phyloP scores from a whole-genome alignment of 2,329 filamentous ascomycete genomes.

The Rutstroemia sp. region DNA sequence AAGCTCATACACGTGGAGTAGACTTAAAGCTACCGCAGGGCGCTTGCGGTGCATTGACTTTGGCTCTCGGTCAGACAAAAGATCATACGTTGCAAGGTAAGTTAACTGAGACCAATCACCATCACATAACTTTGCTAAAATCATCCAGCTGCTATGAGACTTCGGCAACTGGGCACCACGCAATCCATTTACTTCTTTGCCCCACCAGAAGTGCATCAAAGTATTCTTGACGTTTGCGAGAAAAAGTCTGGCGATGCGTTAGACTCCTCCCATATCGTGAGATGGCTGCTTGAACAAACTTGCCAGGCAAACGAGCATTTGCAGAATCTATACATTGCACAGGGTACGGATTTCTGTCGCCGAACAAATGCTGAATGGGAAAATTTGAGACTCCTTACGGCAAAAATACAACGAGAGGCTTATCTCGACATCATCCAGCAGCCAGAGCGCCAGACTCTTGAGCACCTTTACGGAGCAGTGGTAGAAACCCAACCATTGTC shows the following conservation, averaged over 20 bases:
- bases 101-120: too few relatives aligned
- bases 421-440: slow-evolving; percentile 42
- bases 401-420: slow-evolving; percentile 25
- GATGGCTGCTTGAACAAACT: slow-evolving; percentile 58
- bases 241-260: slow-evolving; percentile 20
- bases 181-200: slow-evolving; percentile 26
- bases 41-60: slow-evolving; percentile 18
- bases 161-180: slow-evolving; percentile 47
- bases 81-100: slow-evolving; percentile 43
- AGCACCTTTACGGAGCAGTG: slow-evolving; percentile 46
- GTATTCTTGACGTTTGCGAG: slow-evolving; percentile 42
- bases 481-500: slow-evolving; percentile 12
- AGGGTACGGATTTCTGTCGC: slow-evolving; percentile 53
- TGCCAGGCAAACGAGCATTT: slow-evolving; percentile 53
- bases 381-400: slow-evolving; percentile 34
- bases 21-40: slow-evolving; percentile 19
- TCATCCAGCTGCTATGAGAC: slow-evolving; percentile 56
- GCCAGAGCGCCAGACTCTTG: slow-evolving; percentile 48
- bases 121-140: too few relatives aligned
- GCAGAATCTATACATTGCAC: slow-evolving; percentile 48
- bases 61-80: slow-evolving; percentile 21
- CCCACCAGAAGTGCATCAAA: slow-evolving; percentile 33
- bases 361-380: slow-evolving; percentile 42
- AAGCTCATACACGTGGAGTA: slow-evolving; percentile 24
- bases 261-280: slow-evolving; percentile 40